Evolutionary conservation across 2,329 filamentous ascomycete species (phyloP).

Genomic region (Sordariomycetes sp.): DNA sequence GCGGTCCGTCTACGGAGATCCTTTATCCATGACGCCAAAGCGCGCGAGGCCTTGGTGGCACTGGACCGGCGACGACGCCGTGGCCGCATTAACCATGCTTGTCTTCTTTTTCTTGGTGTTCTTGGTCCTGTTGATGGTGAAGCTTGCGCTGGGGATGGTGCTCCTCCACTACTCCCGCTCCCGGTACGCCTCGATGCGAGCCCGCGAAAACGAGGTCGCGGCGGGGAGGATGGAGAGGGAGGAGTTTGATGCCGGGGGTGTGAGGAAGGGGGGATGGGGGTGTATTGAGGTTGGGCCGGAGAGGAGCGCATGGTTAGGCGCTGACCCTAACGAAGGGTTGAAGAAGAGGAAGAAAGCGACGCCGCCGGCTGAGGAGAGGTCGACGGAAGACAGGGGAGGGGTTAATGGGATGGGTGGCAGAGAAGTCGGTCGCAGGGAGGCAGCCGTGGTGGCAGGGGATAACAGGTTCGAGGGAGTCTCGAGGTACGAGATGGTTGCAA

Average conservation of each 20-base stretch:
- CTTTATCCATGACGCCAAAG: constrained; percentile 8
- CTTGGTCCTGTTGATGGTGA: constrained; percentile 70
- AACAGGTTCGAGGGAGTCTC: constrained; percentile 44
- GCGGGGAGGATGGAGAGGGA: constrained; percentile 33
- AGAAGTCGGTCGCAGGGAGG: too few relatives aligned
- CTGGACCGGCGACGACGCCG: constrained; percentile 58
- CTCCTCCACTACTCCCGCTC: constrained; percentile 68
- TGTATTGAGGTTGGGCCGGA: constrained; percentile 84
- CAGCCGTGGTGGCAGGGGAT: too few relatives aligned
- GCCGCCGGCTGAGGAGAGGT: too few relatives aligned
- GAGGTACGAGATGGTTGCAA: constrained; percentile 91
- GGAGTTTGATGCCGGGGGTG: constrained; percentile 55
- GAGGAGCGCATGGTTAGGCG: constrained; percentile 72
- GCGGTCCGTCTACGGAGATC: constrained; percentile 51
- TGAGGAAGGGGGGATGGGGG: constrained; percentile 68
- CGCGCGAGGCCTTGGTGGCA: constrained; percentile 30
- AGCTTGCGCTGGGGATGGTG: constrained; percentile 79
- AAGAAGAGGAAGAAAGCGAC: constrained; percentile 32
- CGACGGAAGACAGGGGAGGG: constrained; percentile 11
- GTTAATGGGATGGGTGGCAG: constrained; percentile 25
- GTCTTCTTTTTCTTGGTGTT: constrained; percentile 78
- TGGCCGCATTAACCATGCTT: constrained; percentile 69
- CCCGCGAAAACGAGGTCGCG: constrained; percentile 41
- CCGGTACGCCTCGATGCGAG: constrained; percentile 71
- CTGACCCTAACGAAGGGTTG: constrained; percentile 64